These are phyloP conservation scores for Diddensiella santjacobensis DNA, from an alignment of 805 yeast genomes.

Conservation along the genomic window DNA sequence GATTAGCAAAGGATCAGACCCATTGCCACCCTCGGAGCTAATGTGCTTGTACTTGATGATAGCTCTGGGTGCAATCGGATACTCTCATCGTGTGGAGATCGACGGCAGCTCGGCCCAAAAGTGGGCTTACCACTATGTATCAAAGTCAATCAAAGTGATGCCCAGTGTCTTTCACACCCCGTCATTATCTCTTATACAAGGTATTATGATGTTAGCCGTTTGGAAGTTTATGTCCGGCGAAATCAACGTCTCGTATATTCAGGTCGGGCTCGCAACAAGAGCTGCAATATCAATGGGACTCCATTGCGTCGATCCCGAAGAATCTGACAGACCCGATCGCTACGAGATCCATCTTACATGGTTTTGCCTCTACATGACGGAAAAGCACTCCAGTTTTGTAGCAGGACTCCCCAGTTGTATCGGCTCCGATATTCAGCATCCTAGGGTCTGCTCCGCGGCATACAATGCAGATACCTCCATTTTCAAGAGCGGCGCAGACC, in stretches of 20 bases:
- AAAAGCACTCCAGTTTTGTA: constrained; percentile 11
- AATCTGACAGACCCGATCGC: background rate
- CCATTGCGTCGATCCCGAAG: constrained; percentile 5
- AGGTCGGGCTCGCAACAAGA: constrained; percentile 6
- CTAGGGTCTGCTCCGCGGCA: background rate
- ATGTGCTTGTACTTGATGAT: constrained; percentile 6
- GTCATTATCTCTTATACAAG: constrained; percentile 2
- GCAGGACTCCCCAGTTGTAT: constrained; percentile 12
- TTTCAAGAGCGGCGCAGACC: constrained; percentile 3
- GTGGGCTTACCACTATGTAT: constrained; percentile 3
- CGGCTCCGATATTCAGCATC: constrained; percentile 5
- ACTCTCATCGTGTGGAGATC: background rate
- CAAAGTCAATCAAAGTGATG: background rate
- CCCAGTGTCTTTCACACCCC: constrained; percentile 2
- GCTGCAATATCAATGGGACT: constrained; percentile 10
- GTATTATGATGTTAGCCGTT: background rate
- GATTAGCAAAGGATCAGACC: background rate
- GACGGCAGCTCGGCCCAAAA: constrained; percentile 2
- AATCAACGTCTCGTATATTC: background rate
- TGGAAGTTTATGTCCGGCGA: background rate
- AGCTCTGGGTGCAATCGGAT: constrained; percentile 5
- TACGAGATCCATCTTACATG: constrained; percentile 8
- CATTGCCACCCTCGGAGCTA: background rate
- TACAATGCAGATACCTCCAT: background rate
- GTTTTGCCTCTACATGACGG: constrained; percentile 6